Base-by-base conservation (phyloP, 768 basidiomycete genomes). In the Naganishia kalamii region DNA sequence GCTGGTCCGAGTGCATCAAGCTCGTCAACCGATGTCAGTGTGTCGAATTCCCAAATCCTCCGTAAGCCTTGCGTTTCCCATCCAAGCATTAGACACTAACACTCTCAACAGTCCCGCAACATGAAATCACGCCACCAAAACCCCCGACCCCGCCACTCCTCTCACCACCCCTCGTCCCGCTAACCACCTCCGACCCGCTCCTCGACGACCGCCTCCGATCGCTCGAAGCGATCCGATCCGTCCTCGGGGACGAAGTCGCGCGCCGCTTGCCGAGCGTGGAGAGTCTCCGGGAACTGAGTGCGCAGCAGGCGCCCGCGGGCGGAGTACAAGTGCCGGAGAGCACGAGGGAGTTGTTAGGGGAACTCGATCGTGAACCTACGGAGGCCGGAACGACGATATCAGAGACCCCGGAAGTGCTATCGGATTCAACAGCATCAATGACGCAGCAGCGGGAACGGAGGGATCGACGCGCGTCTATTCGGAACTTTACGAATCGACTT, bases 121-220 rank as follows among this genome's bases (percentile, higher is more conserved):
- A n/a, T n/a, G n/a, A n/a, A n/a, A n/a, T n/a, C n/a, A n/a, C n/a
- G n/a, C n/a, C n/a, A n/a, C n/a, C 25, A 30, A 30, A 52, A 35
- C 17, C 51, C 4, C 11, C 32, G 11, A 10, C 51, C 13, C 8
- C 30, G 33, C 29, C 51, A 3, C 32, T 49, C 12, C 32, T 49
- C 32, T 64, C 63, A 0, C 63, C 64, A 4, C 60, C 65, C 4
- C 23, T 66, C 19, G 48, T 66, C 25, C 65, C 65, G 3, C 50
- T 66, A 1, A 66, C 65, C n/a, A 44, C 41, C 11, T 35, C 59
- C 3, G 65, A 66, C 29, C 65, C 65, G 23, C 60, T 66, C 29
- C 30, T 66, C 10, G 40, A 60, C 19, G 65, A 66, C 33, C 59
- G 65, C 27, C 48, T 66, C 12, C 59, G 59, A 6, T 51, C 37